A percentile compares a stretch with the other conserved stretches of the same genome.
Conservation (phyloP, 352 stramenopile species). For the Globisporangium cylindrosporum region DNA sequence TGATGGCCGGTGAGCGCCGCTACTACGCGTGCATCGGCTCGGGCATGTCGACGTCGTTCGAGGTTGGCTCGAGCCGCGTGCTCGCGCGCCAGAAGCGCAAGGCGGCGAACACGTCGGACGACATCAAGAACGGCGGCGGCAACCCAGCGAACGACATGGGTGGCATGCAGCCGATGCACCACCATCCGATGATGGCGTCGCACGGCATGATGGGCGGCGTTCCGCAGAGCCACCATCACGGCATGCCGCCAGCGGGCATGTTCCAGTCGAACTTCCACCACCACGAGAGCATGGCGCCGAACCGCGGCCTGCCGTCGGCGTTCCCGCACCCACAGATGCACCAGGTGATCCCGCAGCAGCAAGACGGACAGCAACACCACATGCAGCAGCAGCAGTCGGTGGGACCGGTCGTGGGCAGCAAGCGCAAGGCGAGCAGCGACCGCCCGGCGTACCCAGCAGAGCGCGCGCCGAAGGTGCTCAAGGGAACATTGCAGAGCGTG, state of each 20-base stretch:
- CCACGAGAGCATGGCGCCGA: constrained; percentile 13
- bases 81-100: constrained; percentile 84
- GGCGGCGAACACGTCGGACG: constrained; percentile 43
- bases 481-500: constrained; percentile 16
- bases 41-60: constrained; percentile 83
- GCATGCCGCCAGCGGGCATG: constrained; percentile 22
- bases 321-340: constrained; percentile 61
- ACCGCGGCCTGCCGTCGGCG: constrained; percentile 39
- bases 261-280: constrained; percentile 22
- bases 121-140: constrained; percentile 26
- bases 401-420: constrained; percentile 28
- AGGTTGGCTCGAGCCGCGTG: constrained; percentile 81
- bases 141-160: constrained; percentile 4
- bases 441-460: constrained; percentile 17
- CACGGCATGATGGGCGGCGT: constrained; percentile 14
- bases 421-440: constrained; percentile 42
- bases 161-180: constrained; percentile 27
- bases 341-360: constrained; percentile 28
- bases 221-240: constrained; percentile 20
- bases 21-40: constrained; percentile 87
- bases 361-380: constrained; percentile 41
- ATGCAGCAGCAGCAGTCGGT: constrained; percentile 33
- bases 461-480: constrained; percentile 25
- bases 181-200: constrained; percentile 27
- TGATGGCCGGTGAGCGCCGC: constrained; percentile 64